Base-by-base conservation (phyloP, 768 basidiomycete species). In the Kwoniella botswanensis region DNA sequence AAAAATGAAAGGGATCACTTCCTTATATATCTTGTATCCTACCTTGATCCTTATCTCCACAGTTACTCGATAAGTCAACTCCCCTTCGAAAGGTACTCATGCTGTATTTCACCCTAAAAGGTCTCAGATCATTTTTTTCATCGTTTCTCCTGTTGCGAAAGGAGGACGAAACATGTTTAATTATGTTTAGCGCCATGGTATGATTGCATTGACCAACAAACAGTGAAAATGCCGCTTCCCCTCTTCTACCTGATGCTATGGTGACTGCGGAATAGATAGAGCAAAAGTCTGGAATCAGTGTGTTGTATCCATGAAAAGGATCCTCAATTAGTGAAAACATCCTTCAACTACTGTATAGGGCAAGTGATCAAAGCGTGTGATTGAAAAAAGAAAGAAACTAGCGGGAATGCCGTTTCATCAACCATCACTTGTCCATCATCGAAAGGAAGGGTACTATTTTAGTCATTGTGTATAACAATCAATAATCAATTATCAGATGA, bases 401-500 rank as follows among this genome's bases (percentile, higher is more conserved):
- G 26, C 50, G 53, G 46, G 63, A 55, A 44, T 64, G 29, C 35
- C 63, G 63, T 64, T 64, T 52, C 26, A 63, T 43, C 21, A 35
- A 24, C 29, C 57, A 58, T 18, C 57, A 24, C 53, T 54, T 1
- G 1, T 57, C 56, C 22, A 57, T 57, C 56, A 57, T 1, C 50
- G 18, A 64, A 64, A 64, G 53, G 63, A 55, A 64, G 63, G 63
- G 63, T 64, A 52, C 29, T 54, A 42, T 15, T 43, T 44, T 61
- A 61, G 59, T 44, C 18, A 35, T 17, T 24, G 21, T 21, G 24
- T 56, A 12, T 26, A 12, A 21, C 21, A n/a, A 22, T 56, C 22
- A 21, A 24, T 9, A 21, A 12, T 43, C 21, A n/a, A 18, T 7
- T 5, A 22, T 61, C 59, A 61, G 59, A 26, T 61, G 59, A 44